These are phyloP conservation scores for Nannochloropsis salina DNA, from an alignment of 108 stramenopile genomes.

Conservation along the genomic window DNA sequence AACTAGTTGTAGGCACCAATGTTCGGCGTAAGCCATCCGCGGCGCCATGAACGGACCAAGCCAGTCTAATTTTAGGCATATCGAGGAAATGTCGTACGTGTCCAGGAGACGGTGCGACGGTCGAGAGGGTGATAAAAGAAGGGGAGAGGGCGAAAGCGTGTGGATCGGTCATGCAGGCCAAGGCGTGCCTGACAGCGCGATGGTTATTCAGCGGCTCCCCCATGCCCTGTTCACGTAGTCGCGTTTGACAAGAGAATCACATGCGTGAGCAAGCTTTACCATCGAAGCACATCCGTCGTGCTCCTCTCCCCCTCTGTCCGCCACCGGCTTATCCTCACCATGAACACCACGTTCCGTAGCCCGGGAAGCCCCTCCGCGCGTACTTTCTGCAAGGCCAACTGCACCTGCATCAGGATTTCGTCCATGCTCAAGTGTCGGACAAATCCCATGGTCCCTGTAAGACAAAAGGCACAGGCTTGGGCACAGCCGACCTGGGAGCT, in stretches of 20 bases:
- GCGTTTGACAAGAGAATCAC: background rate
- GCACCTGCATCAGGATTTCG: conserved; percentile 75
- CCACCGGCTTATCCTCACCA: conserved; percentile 26
- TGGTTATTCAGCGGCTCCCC: conserved; percentile 72
- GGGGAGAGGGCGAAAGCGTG: conserved; percentile 61
- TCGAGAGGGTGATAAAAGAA: conserved; percentile 67
- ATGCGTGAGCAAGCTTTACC: too few relatives aligned
- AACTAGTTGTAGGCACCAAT: conserved; percentile 71
- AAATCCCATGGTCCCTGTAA: conserved; percentile 74
- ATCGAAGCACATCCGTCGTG: too few relatives aligned
- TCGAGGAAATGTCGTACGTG: conserved; percentile 44
- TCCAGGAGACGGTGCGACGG: conserved; percentile 68
- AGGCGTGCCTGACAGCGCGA: conserved; percentile 45
- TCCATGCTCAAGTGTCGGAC: conserved; percentile 60
- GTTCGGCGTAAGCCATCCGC: conserved; percentile 63
- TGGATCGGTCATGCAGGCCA: conserved; percentile 56
- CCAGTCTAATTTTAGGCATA: background rate
- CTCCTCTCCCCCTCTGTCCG: too few relatives aligned
- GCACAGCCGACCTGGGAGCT: conserved; percentile 78
- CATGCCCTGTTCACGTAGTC: conserved; percentile 63
- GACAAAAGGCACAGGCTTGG: conserved; percentile 80
- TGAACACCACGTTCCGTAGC: conserved; percentile 68
- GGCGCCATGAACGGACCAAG: conserved; percentile 8
- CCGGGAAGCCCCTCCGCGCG: conserved; percentile 47
- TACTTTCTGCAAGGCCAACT: conserved; percentile 61